phyloP scores from a whole-genome alignment of 73 alveolate genomes.

The Paramecium tetraurelia region DNA sequence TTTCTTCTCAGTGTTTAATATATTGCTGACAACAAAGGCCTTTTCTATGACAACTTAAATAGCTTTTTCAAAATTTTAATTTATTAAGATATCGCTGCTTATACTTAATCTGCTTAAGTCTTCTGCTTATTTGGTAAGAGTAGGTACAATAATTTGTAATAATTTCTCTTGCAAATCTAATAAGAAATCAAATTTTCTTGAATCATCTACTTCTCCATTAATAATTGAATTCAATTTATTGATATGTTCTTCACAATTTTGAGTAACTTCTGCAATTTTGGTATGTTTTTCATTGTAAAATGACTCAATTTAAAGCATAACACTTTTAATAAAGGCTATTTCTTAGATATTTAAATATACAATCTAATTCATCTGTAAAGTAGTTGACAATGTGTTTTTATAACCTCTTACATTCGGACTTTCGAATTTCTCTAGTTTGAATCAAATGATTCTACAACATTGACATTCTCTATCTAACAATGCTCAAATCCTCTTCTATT shows the following conservation, averaged over 20 bases:
- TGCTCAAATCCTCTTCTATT: background rate
- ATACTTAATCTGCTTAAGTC: background rate
- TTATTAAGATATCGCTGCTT: background rate
- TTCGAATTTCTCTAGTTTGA: conserved; percentile 22
- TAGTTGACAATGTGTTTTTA: background rate
- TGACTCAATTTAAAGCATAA: background rate
- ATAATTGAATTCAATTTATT: conserved; percentile 17
- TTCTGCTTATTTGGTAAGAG: conserved; percentile 15
- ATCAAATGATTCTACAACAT: conserved; percentile 31
- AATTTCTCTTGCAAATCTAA: background rate
- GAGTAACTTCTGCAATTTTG: background rate
- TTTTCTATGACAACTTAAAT: background rate
- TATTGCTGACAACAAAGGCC: background rate
- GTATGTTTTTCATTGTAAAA: conserved; percentile 20
- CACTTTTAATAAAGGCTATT: background rate
- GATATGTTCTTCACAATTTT: conserved; percentile 38
- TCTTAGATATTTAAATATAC: background rate
- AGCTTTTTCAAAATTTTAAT: background rate
- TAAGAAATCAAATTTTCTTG: conserved; percentile 37
- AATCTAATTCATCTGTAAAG: conserved; percentile 40
- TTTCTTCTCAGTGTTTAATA: background rate
- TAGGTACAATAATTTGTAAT: background rate
- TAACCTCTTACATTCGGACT: background rate
- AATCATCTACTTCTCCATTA: conserved; percentile 41
- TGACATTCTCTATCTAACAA: conserved; percentile 18